A percentile compares a stretch with the other conserved stretches of the same genome.
phyloP scores from a whole-genome alignment of 2,329 filamentous ascomycete genomes.

The Arthrobotrys iridis region DNA sequence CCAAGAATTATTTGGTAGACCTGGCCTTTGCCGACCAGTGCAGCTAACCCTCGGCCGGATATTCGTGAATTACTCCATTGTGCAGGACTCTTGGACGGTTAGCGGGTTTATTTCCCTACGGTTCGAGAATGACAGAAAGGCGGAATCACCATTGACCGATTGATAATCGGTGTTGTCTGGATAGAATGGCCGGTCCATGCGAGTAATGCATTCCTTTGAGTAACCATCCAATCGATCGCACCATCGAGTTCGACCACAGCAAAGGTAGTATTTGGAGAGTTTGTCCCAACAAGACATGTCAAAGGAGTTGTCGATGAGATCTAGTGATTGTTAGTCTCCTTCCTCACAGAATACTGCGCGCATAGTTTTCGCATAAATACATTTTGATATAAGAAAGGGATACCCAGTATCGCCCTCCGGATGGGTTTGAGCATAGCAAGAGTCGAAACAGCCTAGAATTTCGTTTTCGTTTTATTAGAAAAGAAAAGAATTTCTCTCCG shows the following conservation, averaged over 20 bases:
- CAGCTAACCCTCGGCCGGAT: conserved; percentile 86
- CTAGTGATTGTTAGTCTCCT: not conserved
- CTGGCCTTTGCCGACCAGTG: conserved; percentile 85
- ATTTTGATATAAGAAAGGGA: conserved; percentile 93
- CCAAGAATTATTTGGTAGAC: conserved; percentile 85
- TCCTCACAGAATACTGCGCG: not conserved
- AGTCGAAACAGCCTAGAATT: conserved; percentile 79
- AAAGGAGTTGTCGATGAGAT: conserved; percentile 80
- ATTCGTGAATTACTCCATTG: conserved; percentile 92
- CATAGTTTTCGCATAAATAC: conserved; percentile 57
- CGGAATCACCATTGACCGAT: conserved; percentile 70
- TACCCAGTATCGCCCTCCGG: conserved; percentile 78
- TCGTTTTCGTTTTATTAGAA: no score
- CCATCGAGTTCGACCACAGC: conserved; percentile 89
- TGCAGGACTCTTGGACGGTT: conserved; percentile 70
- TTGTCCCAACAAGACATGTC: conserved; percentile 87
- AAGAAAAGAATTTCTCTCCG: no score
- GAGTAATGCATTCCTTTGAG: conserved; percentile 86
- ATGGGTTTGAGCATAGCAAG: conserved; percentile 87
- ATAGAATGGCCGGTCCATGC: conserved; percentile 96
- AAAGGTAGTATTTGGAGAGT: conserved; percentile 85
- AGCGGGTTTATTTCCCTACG: conserved; percentile 58
- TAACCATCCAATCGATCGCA: conserved; percentile 92
- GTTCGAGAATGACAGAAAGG: not conserved
- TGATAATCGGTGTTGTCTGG: conserved; percentile 77